Percentiles rank a stretch among this genome's conserved stretches.
Evolutionary conservation across 805 yeast genomes (phyloP).

Genomic region (Wickerhamomyces bisporus): DNA sequence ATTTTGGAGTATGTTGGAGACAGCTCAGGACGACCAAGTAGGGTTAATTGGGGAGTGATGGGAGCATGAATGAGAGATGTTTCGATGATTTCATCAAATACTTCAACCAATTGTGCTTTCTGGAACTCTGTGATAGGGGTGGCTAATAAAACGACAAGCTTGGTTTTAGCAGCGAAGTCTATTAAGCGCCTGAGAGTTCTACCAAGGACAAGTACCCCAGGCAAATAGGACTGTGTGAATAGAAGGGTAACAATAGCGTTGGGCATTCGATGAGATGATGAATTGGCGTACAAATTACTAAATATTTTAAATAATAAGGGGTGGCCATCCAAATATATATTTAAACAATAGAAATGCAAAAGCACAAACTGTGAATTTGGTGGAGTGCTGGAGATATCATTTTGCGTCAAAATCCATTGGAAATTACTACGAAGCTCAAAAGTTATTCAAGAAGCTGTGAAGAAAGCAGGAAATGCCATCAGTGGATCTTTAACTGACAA

Average conservation of each 20-base stretch:
- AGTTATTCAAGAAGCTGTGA: no score
- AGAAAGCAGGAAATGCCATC: no score
- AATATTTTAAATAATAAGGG: no score
- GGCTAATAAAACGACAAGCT: conserved; percentile 20
- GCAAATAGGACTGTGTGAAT: conserved; percentile 46
- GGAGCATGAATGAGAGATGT: conserved; percentile 21
- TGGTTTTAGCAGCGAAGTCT: conserved; percentile 7
- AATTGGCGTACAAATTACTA: no score
- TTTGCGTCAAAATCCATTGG: no score
- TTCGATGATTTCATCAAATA: conserved; percentile 25
- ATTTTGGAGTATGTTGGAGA: conserved; percentile 47
- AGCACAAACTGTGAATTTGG: no score
- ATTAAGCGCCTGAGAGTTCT: conserved; percentile 25
- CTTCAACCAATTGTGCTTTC: conserved; percentile 5
- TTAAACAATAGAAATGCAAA: no score
- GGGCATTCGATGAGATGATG: conserved; percentile 7
- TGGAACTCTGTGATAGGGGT: conserved; percentile 15
- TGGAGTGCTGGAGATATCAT: no score
- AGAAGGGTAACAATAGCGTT: conserved; percentile 43
- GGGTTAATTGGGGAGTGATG: conserved; percentile 22
- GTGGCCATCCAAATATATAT: no score
- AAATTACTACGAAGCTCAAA: no score
- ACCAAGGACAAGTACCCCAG: conserved; percentile 54
- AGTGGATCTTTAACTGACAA: no score
- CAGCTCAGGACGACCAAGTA: conserved; percentile 47